Base-by-base conservation (phyloP, 495 filamentous ascomycete species). In the Copromyces sp. region DNA sequence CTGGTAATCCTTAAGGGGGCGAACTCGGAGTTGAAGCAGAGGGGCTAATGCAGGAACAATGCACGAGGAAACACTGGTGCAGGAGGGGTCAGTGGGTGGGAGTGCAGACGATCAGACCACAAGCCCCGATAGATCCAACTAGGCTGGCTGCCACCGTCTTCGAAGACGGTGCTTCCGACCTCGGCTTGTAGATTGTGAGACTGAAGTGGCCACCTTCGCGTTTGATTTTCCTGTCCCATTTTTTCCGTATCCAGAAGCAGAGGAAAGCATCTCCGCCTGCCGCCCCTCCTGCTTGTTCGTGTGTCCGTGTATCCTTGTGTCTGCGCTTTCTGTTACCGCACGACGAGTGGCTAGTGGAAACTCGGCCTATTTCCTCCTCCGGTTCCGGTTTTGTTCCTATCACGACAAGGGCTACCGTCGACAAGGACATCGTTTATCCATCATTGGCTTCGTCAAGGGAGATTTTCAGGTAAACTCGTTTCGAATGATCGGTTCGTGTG, bases 371-470 rank as follows among this genome's bases (percentile, higher is more conserved):
- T 8, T 29, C 3, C 6, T 59, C 6, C 11, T 59, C 47, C 12
- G 47, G 2, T 14, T 32, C 11, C 24, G 12, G 32, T 20, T 32
- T 20, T 59, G 11, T 3, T 32, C 20, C 12, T 3, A 59, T 16
- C 20, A 12, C 47, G 11, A 0, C 44, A 1, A 1, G n/a, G 4
- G n/a, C 0, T 0, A 12, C 1, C 0, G 9, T 47, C 9, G 9
- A 45, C 17, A 24, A 0, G 6, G 9, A 24, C 4, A 12, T 24
- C 20, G 44, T 45, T 20, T 1, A 9, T 8, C 17, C 9, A 9
- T 45, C 0, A 0, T 41, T 17, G 12, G 40, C 40, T 42, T 20
- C 44, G 0, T 20, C 3, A 3, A 20, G 7, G 8, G n/a, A 9
- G 5, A 45, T 6, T 2, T 24, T 1, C 1, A 24, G 24, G 24